phyloP scores from a whole-genome alignment of 495 filamentous ascomycete species.

The Podospora pseudocomata region DNA sequence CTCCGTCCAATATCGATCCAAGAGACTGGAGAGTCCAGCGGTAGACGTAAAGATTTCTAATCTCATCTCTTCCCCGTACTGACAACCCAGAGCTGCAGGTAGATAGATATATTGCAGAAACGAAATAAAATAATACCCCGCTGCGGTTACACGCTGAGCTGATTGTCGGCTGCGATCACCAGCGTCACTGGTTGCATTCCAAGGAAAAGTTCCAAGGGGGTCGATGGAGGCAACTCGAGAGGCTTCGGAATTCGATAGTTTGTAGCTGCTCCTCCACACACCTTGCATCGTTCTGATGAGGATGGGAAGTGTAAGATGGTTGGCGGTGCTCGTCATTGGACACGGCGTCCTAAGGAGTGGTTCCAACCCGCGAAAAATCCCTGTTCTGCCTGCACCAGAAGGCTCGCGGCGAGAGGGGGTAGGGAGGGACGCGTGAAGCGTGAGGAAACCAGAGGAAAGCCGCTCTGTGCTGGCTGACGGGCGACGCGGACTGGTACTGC shows the following conservation, averaged over 20 bases:
- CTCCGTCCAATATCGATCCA: slow-evolving; percentile 31
- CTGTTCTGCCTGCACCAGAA: slow-evolving; percentile 8
- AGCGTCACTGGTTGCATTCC: not conserved
- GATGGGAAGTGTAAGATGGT: slow-evolving; percentile 27
- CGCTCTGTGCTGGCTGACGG: slow-evolving; percentile 5
- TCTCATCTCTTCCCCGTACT: slow-evolving; percentile 12
- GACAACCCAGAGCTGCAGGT: slow-evolving; percentile 16
- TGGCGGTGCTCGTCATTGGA: slow-evolving; percentile 24
- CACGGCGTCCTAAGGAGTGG: slow-evolving; percentile 21
- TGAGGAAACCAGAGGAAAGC: slow-evolving; percentile 7
- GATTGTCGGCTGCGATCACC: slow-evolving; percentile 10
- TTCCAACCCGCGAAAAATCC: slow-evolving; percentile 20
- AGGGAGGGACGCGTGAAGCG: slow-evolving; percentile 10
- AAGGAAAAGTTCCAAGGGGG: not conserved
- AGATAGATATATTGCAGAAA: slow-evolving; percentile 20
- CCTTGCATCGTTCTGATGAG: slow-evolving; percentile 31
- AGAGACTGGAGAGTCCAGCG: slow-evolving; percentile 25
- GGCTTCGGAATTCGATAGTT: slow-evolving; percentile 28
- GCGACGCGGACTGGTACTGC: slow-evolving; percentile 12
- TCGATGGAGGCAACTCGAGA: not conserved
- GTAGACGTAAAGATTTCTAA: slow-evolving; percentile 15
- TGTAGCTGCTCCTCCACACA: slow-evolving; percentile 21
- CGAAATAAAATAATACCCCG: slow-evolving; percentile 20
- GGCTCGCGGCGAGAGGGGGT: not conserved
- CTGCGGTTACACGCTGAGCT: slow-evolving; percentile 14